phyloP scores from a whole-genome alignment of 1,284 basidiomycete species.

The Boletus holoroseus region DNA sequence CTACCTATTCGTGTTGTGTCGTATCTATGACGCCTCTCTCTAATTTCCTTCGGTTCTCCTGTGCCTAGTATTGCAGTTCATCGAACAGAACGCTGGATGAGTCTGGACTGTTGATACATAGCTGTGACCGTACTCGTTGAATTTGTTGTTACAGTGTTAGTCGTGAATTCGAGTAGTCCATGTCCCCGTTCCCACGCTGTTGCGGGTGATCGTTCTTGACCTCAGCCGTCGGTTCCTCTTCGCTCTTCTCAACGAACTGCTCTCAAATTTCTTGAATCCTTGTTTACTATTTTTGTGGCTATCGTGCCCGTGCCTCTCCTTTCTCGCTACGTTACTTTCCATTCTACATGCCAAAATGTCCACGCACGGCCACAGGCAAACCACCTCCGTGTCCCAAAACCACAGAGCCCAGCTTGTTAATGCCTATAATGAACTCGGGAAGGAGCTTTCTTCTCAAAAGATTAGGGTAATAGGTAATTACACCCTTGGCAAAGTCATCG shows the following conservation, averaged over 20 bases:
- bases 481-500: constrained; percentile 91
- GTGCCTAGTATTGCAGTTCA: constrained; percentile 16
- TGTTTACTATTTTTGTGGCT: constrained; percentile 29
- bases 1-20: constrained; percentile 26
- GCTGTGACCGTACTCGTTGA: constrained; percentile 13
- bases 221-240: constrained; percentile 1
- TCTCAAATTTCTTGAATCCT: constrained; percentile 15
- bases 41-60: constrained; percentile 24
- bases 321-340: constrained; percentile 31
- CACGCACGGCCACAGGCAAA: constrained; percentile 53
- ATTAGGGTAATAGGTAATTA: constrained; percentile 93
- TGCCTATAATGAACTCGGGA: constrained; percentile 96
- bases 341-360: constrained; percentile 43
- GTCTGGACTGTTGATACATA: constrained; percentile 28
- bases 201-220: constrained; percentile 13
- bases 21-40: constrained; percentile 35
- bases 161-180: constrained; percentile 1
- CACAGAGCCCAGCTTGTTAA: constrained; percentile 83
- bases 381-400: constrained; percentile 66
- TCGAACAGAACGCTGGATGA: constrained; percentile 17
- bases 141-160: constrained; percentile 24
- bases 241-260: constrained; percentile 6
- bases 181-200: constrained; percentile 23
- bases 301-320: constrained; percentile 40
- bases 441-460: constrained; percentile 85